phyloP scores from a whole-genome alignment of 352 stramenopile species.

The Pelagophyceae sp. region DNA sequence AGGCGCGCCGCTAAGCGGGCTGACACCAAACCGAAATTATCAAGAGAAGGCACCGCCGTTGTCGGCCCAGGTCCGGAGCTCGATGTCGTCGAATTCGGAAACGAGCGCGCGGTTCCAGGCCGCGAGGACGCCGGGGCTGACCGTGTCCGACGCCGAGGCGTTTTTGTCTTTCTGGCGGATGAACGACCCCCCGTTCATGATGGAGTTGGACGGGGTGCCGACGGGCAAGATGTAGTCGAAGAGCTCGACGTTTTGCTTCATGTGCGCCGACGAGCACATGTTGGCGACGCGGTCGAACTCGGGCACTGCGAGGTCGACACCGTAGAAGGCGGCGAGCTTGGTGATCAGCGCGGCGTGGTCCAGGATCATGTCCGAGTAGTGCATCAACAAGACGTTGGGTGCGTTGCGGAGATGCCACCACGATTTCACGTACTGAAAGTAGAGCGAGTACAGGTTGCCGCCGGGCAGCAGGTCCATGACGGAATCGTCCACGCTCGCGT shows the following conservation, averaged over 20 bases:
- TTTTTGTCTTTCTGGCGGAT: not conserved
- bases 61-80: not conserved
- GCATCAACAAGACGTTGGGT: slow-evolving; percentile 34
- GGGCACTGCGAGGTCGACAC: slow-evolving; percentile 26
- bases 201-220: too few relatives aligned
- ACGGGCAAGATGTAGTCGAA: slow-evolving; percentile 34
- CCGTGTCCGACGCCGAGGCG: not conserved
- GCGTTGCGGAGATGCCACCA: slow-evolving; percentile 32
- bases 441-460: slow-evolving; percentile 25
- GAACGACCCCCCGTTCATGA: not conserved
- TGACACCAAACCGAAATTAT: too few relatives aligned
- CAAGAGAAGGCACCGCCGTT: not conserved
- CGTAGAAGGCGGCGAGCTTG: slow-evolving; percentile 35
- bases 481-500: not conserved
- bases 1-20: too few relatives aligned
- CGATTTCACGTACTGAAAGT: slow-evolving; percentile 33
- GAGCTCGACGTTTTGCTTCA: slow-evolving; percentile 30
- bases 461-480: slow-evolving; percentile 28
- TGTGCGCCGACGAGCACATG: slow-evolving; percentile 33
- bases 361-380: slow-evolving; percentile 34
- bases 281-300: slow-evolving; percentile 29
- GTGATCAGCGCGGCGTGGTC: slow-evolving; percentile 29
- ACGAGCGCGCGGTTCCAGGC: not conserved
- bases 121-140: not conserved
- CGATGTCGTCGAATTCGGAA: not conserved